These are phyloP conservation scores for Diaporthe velutina DNA, from an alignment of 2,329 filamentous ascomycete genomes.

Conservation along the genomic window DNA sequence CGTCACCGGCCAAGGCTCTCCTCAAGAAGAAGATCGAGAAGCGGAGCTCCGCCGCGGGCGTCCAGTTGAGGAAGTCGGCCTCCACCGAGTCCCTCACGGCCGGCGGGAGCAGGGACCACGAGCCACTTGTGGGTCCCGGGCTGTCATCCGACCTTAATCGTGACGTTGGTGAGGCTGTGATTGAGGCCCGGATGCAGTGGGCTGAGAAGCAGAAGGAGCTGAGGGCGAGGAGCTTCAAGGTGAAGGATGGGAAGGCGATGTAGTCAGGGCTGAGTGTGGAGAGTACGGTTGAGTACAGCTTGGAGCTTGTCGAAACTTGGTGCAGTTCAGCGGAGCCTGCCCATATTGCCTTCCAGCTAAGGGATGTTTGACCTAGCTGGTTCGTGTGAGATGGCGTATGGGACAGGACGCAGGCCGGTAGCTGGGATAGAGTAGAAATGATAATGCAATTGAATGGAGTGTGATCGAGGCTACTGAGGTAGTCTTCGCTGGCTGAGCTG, in stretches of 20 bases:
- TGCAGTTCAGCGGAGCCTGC: not conserved
- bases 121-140: slow-evolving; percentile 83
- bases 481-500: no score
- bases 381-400: not conserved
- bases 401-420: not conserved
- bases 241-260: slow-evolving; percentile 17
- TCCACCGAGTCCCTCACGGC: slow-evolving; percentile 69
- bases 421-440: not conserved
- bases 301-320: not conserved
- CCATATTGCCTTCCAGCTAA: not conserved
- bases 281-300: not conserved
- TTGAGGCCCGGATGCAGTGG: slow-evolving; percentile 81
- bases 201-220: slow-evolving; percentile 62
- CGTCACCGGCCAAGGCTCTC: slow-evolving; percentile 77
- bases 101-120: slow-evolving; percentile 51
- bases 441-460: not conserved
- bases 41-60: slow-evolving; percentile 62
- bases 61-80: slow-evolving; percentile 47
- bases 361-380: not conserved
- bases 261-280: not conserved
- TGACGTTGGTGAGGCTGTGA: slow-evolving; percentile 83
- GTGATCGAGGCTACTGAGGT: no score
- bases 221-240: slow-evolving; percentile 30
- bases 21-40: slow-evolving; percentile 71
- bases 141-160: slow-evolving; percentile 81